Evolutionary conservation across 1,284 basidiomycete species (phyloP), one percentile per base, ranked within the genome.

Genomic region (Ceratobasidium sp.): DNA sequence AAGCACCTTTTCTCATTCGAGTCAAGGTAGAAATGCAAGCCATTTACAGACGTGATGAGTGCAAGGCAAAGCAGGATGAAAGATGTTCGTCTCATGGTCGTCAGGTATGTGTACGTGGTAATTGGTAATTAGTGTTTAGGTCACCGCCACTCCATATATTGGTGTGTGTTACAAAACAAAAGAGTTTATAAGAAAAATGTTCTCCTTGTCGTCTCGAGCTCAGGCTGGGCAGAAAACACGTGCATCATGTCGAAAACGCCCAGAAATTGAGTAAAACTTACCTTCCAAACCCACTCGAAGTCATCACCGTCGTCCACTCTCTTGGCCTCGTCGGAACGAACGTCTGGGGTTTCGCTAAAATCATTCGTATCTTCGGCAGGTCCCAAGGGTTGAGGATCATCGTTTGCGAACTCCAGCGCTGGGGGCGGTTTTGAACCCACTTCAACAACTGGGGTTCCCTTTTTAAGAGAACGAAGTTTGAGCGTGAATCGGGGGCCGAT

Each of bases 401-500:
- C 83, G 73, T 78, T 82, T 74, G 89, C 90, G 76, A 96, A 88
- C 76, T 88, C 83, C 33, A 92, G 77, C 16, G 84, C 80, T 74
- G 84, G 83, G 0, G 87, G 82, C 16, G 83, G 82, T 72, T 88
- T 87, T 23, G 88, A 89, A 74, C 88, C 83, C 77, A 83, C 85
- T 77, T 86, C 83, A 25, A 95, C 92, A 5, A 90, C 88, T 0
- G 96, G 96, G 38, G 96, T 83, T 12, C 95, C 94, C 77, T 93
- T 94, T 78, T 92, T 90, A 74, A 99, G 81, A 84, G 91, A 96
- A 40, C 91, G 84, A 72, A 99, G 82, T 82, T 99, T 99, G 21
- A 99, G 84, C 0, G 97, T 99, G 79, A 99, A 98, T 33, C 96
- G 87, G 4, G 97, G 97, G 0, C 97, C 97, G 74, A 99, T 99